phyloP scores from a whole-genome alignment of 169 alveolate genomes.

The Plasmodium knowlesi region DNA sequence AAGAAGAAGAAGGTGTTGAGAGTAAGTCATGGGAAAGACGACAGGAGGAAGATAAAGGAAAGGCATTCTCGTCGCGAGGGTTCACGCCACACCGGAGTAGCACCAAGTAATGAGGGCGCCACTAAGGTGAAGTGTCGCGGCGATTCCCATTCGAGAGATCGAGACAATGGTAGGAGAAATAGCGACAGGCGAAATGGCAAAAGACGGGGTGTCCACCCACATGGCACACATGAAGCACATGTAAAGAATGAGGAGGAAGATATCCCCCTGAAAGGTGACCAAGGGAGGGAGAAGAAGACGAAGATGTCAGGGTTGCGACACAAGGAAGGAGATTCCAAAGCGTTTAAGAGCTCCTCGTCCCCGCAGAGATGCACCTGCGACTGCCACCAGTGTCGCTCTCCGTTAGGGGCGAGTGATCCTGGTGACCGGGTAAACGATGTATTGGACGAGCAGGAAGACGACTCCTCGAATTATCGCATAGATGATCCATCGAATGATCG shows the following conservation, averaged over 20 bases:
- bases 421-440: background rate
- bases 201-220: background rate
- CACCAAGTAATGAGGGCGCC: background rate
- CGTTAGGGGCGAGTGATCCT: background rate
- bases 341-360: background rate
- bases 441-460: background rate
- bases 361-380: background rate
- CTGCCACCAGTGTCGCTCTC: background rate
- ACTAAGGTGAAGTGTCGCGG: background rate
- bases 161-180: background rate
- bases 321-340: background rate
- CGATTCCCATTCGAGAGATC: background rate
- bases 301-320: background rate
- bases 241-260: background rate
- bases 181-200: background rate
- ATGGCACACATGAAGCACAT: background rate
- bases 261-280: background rate
- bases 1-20: conserved; percentile 35
- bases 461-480: too few relatives aligned
- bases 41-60: background rate
- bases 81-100: background rate
- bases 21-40: background rate
- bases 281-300: background rate
- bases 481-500: background rate
- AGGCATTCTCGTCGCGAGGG: background rate